These are phyloP conservation scores for Epichloe glyceriae DNA, from an alignment of 2,329 filamentous ascomycete species.

Conservation along the genomic window DNA sequence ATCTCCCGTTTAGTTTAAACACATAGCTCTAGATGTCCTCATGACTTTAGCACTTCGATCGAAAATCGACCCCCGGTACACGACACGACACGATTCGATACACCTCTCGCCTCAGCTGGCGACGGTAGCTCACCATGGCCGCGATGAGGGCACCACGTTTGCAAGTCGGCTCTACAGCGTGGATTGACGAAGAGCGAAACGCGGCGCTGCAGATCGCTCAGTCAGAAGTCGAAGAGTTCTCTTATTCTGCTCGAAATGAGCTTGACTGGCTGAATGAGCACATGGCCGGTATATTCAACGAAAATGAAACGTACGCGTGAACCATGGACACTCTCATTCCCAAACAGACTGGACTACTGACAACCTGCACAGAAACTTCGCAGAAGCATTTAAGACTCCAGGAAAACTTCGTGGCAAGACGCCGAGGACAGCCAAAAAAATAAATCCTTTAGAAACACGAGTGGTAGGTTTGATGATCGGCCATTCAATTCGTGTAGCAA, in stretches of 20 bases:
- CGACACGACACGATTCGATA: not conserved
- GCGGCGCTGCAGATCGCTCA: constrained; percentile 64
- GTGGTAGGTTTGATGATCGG: constrained; percentile 39
- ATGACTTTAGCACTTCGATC: constrained; percentile 2
- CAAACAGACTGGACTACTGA: constrained; percentile 5
- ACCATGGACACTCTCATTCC: not conserved
- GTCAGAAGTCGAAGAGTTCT: constrained; percentile 83
- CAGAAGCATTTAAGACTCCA: constrained; percentile 92
- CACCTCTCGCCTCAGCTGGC: constrained; percentile 2
- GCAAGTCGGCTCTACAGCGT: constrained; percentile 68
- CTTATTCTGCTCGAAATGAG: constrained; percentile 84
- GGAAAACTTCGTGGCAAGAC: constrained; percentile 75
- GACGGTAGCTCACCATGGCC: constrained; percentile 19
- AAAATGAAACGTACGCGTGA: constrained; percentile 60
- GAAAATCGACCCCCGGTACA: not conserved
- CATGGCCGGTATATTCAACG: constrained; percentile 86
- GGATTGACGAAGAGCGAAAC: constrained; percentile 74
- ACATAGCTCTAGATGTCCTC: constrained; percentile 2
- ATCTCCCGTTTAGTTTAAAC: not conserved
- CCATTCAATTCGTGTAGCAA: not conserved
- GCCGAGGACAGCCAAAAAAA: constrained; percentile 56
- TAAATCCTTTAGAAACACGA: constrained; percentile 42
- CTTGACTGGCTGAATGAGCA: constrained; percentile 98
- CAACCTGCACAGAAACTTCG: constrained; percentile 53
- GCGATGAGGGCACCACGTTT: constrained; percentile 44